Evolutionary conservation across 2,329 filamentous ascomycete genomes (phyloP), one percentile per base, ranked within the genome.

Genomic region (Penicillium sp.): DNA sequence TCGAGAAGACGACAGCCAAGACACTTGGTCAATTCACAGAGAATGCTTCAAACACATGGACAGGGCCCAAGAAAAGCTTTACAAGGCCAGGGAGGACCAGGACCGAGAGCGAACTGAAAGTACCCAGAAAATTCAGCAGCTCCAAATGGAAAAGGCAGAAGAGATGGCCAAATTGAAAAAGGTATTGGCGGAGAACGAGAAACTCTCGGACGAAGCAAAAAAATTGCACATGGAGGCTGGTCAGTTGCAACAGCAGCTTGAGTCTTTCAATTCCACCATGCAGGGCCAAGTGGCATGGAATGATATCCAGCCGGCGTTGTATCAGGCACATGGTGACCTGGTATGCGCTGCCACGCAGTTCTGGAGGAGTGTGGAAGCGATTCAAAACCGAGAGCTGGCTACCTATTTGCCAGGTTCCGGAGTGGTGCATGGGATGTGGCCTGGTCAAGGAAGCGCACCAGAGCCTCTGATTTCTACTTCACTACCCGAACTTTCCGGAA

Each of bases 391-490:
- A 22, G 6, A 42, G 40, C n/a, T 42, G 7, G 40, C 40, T 42
- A 22, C 40, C 40, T 42, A 42, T 42, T 42, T 42, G n/a, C 40
- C 40, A 22, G 40, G 40, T 22, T 42, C n/a, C 7, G 40, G 40
- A 42, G 40, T 42, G 45, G 45, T 48, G 45, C 45, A 48, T 48
- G 45, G 45, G 22, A 14, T 13, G 45, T 48, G 45, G 45, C 45
- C 45, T 48, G 45, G 22, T 48, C 25, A 48, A 28, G 45, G 13
- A 5, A 26, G 45, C 45, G 45, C 45, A 48, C 28, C 7, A 48
- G 45, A 48, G 25, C 45, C 25, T 48, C 45, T 48, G 45, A 48
- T 48, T 48, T 48, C 45, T 48, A 48, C 45, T 48, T 28, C 25
- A 48, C 28, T 48, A 48, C 45, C 45, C 6, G 45, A 48, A 48